Base-by-base conservation (phyloP, 2,329 filamentous ascomycete species). In the Celoporthe dispersa region DNA sequence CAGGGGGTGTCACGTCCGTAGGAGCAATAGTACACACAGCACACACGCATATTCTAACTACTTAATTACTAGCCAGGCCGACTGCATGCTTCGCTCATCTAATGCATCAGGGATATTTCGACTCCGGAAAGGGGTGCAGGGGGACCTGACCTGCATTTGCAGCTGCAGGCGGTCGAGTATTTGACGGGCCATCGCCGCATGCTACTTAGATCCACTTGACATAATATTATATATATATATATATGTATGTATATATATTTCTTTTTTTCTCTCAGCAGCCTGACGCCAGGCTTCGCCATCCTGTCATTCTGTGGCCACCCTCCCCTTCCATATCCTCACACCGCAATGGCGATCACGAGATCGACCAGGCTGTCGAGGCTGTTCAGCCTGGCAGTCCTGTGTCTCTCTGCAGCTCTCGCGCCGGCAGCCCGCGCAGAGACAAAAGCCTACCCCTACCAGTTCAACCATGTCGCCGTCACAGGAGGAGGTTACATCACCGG, bases 401-500 rank as follows among this genome's bases (percentile, higher is more conserved):
- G 22, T 3, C 33, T 68, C 16, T n/a, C 59, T 2, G 19, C 48
- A 5, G 53, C 48, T 19, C 22, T 60, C 4, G 2, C 64, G 9
- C 48, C 48, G 1, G 7, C 35, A 7, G 61, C 31, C 35, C 51
- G 11, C 37, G 60, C 67, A 35, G 33, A 12, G 6, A 68, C 67
- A 35, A n/a, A 35, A n/a, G 28, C 16, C 35, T 68, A 64, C 44
- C 67, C 67, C 4, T 68, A 68, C 37, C 51, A 68, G 53, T 65
- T 65, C 22, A 65, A 65, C 28, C 67, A 68, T 31, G 61, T 65
- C 28, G 62, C 67, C 41, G 60, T 68, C 19, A 68, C 67, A 3
- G 67, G 62, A 12, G 62, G 67, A 48, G 67, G 62, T 1, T 68
- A 64, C 48, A 64, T 68, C 35, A 68, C 67, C 8, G 67, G 67